Conservation (phyloP, 75 land plant genomes). For the Cupressus sempervirens region DNA sequence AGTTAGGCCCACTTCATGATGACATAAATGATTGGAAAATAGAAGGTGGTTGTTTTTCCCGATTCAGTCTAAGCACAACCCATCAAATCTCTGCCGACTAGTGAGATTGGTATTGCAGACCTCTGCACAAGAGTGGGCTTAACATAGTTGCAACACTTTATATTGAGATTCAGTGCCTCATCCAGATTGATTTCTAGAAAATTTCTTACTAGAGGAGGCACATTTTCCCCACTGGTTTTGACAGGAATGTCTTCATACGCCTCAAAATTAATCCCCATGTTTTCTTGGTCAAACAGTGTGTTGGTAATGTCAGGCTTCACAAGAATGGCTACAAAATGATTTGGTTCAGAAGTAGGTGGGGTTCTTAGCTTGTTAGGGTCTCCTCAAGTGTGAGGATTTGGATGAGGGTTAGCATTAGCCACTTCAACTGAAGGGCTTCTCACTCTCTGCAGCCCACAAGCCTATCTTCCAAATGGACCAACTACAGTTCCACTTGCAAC, state of each 20-base stretch:
- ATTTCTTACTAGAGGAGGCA: constrained; percentile 60
- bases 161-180: constrained; percentile 56
- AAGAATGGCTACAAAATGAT: constrained; percentile 42
- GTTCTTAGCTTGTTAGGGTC: constrained; percentile 19
- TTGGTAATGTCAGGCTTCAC: constrained; percentile 20
- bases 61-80: constrained; percentile 89
- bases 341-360: constrained; percentile 31
- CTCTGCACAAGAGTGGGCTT: constrained; percentile 88
- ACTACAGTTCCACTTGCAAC: too few species aligned
- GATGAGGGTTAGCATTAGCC: too few species aligned
- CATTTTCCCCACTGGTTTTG: too few species aligned
- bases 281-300: constrained; percentile 27
- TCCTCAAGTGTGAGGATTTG: constrained; percentile 23
- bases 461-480: too few species aligned
- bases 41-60: constrained; percentile 80
- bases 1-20: constrained; percentile 69
- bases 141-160: too few species aligned
- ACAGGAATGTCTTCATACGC: constrained; percentile 92
- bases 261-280: constrained; percentile 72
- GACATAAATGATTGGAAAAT: constrained; percentile 78
- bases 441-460: too few species aligned
- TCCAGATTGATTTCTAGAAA: constrained; percentile 81
- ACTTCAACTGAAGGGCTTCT: too few species aligned
- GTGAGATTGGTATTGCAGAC: constrained; percentile 72
- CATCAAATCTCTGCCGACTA: constrained; percentile 80